Evolutionary conservation across 164 flowering plant species (phyloP).

Genomic region (Dillenia turbinata): DNA sequence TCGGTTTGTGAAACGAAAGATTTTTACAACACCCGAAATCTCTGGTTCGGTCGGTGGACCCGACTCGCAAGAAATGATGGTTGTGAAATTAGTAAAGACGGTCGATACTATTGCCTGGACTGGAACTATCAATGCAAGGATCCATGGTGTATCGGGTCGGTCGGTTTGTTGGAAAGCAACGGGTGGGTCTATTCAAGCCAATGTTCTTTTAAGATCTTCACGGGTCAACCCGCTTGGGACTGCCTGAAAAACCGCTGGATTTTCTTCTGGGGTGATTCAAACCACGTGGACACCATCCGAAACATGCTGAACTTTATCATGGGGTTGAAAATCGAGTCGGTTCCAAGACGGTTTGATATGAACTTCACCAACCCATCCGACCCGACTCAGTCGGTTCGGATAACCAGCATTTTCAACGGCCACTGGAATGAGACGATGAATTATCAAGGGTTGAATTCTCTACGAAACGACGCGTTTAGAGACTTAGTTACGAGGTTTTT

Average conservation of each 20-base stretch:
- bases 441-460: constrained; percentile 72
- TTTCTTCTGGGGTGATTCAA: constrained; percentile 99
- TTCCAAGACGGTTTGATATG: constrained; percentile 68
- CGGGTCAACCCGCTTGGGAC: constrained; percentile 67
- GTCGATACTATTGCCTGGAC: constrained; percentile 64
- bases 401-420: constrained; percentile 94
- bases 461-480: constrained; percentile 50
- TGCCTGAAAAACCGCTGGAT: constrained; percentile 80
- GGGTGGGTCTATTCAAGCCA: constrained; percentile 96
- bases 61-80: constrained; percentile 60
- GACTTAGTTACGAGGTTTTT: constrained; percentile 54
- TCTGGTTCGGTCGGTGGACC: constrained; percentile 93
- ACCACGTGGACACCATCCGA: constrained; percentile 90
- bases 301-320: constrained; percentile 80
- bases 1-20: constrained; percentile 45
- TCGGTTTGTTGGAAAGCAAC: constrained; percentile 81
- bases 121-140: constrained; percentile 44
- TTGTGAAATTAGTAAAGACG: constrained; percentile 64
- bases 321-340: constrained; percentile 35
- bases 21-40: constrained; percentile 27
- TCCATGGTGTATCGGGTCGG: constrained; percentile 83
- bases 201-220: constrained; percentile 64
- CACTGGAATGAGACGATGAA: constrained; percentile 64
- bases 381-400: constrained; percentile 52
- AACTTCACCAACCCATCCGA: constrained; percentile 71